These are phyloP conservation scores for Coccomyxa sp. DNA, from an alignment of 139 green algal species.

Conservation along the genomic window DNA sequence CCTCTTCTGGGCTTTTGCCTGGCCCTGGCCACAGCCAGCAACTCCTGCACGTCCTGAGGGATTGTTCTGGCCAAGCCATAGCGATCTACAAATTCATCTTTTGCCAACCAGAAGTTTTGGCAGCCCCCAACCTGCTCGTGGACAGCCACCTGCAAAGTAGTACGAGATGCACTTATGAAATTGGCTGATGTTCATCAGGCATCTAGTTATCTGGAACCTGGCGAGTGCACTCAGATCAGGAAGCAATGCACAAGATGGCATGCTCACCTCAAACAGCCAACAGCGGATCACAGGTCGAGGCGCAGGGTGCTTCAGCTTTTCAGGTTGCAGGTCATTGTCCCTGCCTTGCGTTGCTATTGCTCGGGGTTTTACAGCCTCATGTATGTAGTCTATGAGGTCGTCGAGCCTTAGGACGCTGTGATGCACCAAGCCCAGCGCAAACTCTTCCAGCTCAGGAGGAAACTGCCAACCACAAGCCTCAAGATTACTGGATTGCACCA, in stretches of 20 bases:
- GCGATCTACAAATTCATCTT: neutral
- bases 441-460: slow-evolving; percentile 14
- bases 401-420: slow-evolving; percentile 8
- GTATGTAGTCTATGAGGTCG: slow-evolving; percentile 4
- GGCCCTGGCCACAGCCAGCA: neutral
- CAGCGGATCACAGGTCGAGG: slow-evolving; percentile 10
- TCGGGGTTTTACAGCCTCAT: neutral
- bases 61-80: slow-evolving; percentile 11
- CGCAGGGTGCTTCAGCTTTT: slow-evolving; percentile 13
- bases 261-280: slow-evolving; percentile 18
- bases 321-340: neutral
- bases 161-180: neutral
- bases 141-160: slow-evolving; percentile 2
- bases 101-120: slow-evolving; percentile 12
- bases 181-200: neutral
- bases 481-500: neutral
- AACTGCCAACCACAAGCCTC: slow-evolving; percentile 12
- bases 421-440: slow-evolving; percentile 14
- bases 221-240: neutral
- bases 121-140: neutral
- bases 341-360: neutral
- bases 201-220: neutral
- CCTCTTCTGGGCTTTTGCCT: neutral
- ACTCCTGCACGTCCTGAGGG: slow-evolving; percentile 7
- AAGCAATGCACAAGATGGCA: slow-evolving; percentile 4